A percentile compares a stretch with the other conserved stretches of the same genome.
Conservation (phyloP, 2,329 filamentous ascomycete species). For the Fusarium euwallaceae region DNA sequence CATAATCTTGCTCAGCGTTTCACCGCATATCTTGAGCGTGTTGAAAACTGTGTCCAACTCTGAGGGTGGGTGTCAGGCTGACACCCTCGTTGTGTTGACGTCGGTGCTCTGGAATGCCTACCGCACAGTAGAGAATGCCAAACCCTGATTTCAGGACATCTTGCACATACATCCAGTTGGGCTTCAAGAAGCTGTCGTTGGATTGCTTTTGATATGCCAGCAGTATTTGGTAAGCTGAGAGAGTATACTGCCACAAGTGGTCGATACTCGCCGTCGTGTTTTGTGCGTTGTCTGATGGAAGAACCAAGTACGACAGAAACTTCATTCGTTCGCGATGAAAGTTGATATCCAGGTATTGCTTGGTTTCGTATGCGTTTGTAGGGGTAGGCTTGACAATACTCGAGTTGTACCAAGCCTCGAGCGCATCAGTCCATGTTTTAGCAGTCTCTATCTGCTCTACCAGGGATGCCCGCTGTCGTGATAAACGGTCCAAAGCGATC, state of each 20-base stretch:
- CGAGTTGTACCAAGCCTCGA: neutral
- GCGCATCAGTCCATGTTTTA: neutral
- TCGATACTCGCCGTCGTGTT: neutral
- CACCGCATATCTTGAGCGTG: neutral
- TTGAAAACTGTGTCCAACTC: neutral
- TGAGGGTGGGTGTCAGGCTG: neutral
- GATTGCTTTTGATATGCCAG: neutral
- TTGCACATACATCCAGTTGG: neutral
- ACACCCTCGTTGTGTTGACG: neutral
- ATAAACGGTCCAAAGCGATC: neutral
- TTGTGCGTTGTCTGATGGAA: neutral
- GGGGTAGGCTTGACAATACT: neutral
- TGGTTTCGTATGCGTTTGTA: neutral
- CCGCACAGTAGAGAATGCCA: neutral
- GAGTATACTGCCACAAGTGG: neutral
- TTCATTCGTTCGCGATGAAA: neutral
- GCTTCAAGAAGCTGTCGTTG: neutral
- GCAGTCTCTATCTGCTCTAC: neutral
- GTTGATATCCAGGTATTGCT: neutral
- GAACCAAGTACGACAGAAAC: neutral
- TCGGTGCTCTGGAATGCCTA: neutral
- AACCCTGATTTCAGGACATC: neutral
- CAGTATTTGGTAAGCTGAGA: neutral
- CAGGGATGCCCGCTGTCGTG: neutral
- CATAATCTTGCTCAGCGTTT: neutral